These are phyloP conservation scores for Gardenia jasminoides DNA, from an alignment of 257 asterid genomes.

Conservation along the genomic window DNA sequence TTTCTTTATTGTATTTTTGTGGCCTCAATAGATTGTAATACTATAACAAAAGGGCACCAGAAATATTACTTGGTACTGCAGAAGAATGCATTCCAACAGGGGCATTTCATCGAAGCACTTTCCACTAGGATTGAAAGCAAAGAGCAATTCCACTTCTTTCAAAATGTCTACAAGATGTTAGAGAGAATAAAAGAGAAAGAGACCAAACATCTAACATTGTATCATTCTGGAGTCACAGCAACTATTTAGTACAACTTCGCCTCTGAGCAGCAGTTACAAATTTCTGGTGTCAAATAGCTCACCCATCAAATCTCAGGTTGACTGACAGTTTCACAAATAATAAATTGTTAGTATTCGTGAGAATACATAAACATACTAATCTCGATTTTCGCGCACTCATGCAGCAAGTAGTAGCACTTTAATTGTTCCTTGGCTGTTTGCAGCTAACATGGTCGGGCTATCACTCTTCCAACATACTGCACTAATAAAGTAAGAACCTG, in stretches of 20 bases:
- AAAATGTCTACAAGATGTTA: too few relatives aligned
- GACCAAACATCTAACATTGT: background rate
- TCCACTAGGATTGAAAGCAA: background rate
- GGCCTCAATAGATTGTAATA: too few relatives aligned
- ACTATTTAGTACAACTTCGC: background rate
- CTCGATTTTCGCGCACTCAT: slow-evolving; percentile 7
- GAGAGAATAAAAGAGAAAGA: background rate
- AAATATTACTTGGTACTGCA: too few relatives aligned
- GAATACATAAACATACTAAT: background rate
- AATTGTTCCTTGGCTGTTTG: slow-evolving; percentile 45
- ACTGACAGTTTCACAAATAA: background rate
- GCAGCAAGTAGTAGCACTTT: slow-evolving; percentile 40
- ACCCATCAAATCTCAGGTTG: background rate
- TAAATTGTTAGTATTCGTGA: background rate
- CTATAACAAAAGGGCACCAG: too few relatives aligned
- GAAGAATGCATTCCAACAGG: background rate
- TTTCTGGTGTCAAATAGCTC: background rate
- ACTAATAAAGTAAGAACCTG: slow-evolving; percentile 34
- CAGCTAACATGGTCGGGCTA: slow-evolving; percentile 42
- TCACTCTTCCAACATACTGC: slow-evolving; percentile 51
- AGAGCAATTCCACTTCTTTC: background rate
- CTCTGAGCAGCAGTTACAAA: background rate
- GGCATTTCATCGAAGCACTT: background rate
- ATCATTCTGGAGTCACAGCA: background rate
- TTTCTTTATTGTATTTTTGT: too few relatives aligned